A percentile compares a stretch with the other conserved stretches of the same genome.
phyloP scores from a whole-genome alignment of 495 filamentous ascomycete genomes.

The Aspergillus carlsbadensis region DNA sequence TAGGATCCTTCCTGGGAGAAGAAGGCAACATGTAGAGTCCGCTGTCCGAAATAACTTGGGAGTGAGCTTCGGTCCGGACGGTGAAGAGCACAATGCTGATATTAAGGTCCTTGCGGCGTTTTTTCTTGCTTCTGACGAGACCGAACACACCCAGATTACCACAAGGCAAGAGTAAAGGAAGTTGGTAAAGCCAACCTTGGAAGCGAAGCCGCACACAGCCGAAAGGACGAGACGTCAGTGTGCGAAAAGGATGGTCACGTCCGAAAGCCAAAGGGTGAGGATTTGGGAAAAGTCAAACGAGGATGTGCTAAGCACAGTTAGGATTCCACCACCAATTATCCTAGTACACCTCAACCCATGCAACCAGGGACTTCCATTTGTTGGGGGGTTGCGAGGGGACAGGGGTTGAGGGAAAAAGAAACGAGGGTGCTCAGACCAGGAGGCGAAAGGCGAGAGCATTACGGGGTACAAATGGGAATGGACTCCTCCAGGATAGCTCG shows the following conservation, averaged over 20 bases:
- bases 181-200: background rate
- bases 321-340: slow-evolving; percentile 8
- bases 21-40: too few relatives aligned
- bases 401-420: slow-evolving; percentile 8
- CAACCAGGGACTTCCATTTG: slow-evolving; percentile 7
- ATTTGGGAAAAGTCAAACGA: background rate
- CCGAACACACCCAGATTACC: background rate
- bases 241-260: background rate
- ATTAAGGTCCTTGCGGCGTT: too few relatives aligned
- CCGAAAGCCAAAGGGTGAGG: background rate
- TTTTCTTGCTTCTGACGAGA: background rate
- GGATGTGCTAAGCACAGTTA: background rate
- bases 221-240: background rate
- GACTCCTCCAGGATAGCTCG: background rate
- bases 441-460: background rate
- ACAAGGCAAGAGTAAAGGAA: background rate
- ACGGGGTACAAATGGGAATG: background rate
- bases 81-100: too few relatives aligned
- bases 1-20: too few relatives aligned
- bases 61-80: too few relatives aligned
- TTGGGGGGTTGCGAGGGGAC: background rate
- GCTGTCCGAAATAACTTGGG: too few relatives aligned
- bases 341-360: background rate
- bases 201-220: background rate
- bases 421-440: background rate